phyloP scores from a whole-genome alignment of 2,329 filamentous ascomycete species.

The Cladosporium austrohemisphaericum region DNA sequence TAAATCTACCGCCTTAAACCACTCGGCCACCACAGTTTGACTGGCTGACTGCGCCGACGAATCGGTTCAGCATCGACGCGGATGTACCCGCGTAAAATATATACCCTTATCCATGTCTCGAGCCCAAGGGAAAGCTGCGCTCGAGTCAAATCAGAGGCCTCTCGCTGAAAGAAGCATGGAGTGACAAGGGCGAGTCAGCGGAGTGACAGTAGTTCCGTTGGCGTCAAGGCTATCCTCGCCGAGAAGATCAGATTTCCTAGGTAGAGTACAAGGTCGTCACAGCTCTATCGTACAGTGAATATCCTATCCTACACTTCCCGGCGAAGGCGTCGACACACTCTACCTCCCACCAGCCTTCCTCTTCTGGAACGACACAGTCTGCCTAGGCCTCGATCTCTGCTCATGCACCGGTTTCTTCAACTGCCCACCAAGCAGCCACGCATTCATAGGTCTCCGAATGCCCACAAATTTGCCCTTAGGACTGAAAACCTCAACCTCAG shows the following conservation, averaged over 20 bases:
- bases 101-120: background rate
- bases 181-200: background rate
- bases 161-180: background rate
- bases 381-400: constrained; percentile 57
- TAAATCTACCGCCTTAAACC: constrained; percentile 24
- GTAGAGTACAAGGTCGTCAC: too few species aligned
- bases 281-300: background rate
- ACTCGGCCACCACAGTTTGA: constrained; percentile 18
- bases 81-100: background rate
- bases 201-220: too few species aligned
- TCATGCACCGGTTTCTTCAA: constrained; percentile 46
- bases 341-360: constrained; percentile 23
- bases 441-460: constrained; percentile 64
- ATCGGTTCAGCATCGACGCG: too few species aligned
- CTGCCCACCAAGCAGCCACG: constrained; percentile 55
- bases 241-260: too few species aligned
- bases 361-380: constrained; percentile 52
- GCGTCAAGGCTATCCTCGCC: too few species aligned
- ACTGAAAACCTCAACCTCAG: constrained; percentile 77
- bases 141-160: too few species aligned
- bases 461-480: constrained; percentile 80
- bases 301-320: background rate
- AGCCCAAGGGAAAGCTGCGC: background rate
- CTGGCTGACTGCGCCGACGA: too few species aligned
- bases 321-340: background rate